These are phyloP conservation scores for Kockiozyma suomiensis DNA, from an alignment of 805 yeast genomes.

Conservation along the genomic window DNA sequence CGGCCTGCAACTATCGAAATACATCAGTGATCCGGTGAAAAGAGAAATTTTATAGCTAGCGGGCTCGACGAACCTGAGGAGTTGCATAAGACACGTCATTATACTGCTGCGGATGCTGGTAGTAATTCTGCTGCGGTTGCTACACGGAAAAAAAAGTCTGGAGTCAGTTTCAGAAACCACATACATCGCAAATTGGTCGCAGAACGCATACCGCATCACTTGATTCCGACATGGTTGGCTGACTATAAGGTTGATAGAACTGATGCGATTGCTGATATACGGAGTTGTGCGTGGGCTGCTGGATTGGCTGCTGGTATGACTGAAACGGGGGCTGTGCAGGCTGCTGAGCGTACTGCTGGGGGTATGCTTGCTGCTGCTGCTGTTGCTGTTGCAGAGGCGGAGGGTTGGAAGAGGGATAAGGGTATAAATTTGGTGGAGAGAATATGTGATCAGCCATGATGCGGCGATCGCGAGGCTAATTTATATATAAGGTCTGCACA, in stretches of 20 bases:
- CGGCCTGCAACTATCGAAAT: too few relatives aligned
- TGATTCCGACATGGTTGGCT: not conserved
- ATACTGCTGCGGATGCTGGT: conserved; percentile 1
- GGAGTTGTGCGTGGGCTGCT: too few relatives aligned
- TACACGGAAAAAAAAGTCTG: too few relatives aligned
- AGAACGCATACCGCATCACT: not conserved
- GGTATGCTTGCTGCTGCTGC: not conserved
- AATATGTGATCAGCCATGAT: conserved; percentile 6
- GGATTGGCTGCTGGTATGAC: too few relatives aligned
- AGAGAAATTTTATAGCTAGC: too few relatives aligned
- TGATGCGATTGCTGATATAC: not conserved
- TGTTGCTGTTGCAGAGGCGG: not conserved
- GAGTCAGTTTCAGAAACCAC: too few relatives aligned
- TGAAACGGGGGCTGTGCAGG: not conserved
- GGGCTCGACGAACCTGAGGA: not conserved
- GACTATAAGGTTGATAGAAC: not conserved
- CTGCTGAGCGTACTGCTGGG: not conserved
- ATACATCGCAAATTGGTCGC: too few relatives aligned
- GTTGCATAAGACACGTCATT: not conserved
- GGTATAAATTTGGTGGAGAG: not conserved
- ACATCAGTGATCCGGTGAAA: too few relatives aligned
- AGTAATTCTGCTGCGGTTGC: conserved; percentile 3
- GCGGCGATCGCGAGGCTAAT: not conserved
- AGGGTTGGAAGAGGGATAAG: not conserved
- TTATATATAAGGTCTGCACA: not conserved